A percentile compares a stretch with the other conserved stretches of the same genome.
Evolutionary conservation across 1,284 basidiomycete genomes (phyloP).

Genomic region (Rugosomyces carneus): DNA sequence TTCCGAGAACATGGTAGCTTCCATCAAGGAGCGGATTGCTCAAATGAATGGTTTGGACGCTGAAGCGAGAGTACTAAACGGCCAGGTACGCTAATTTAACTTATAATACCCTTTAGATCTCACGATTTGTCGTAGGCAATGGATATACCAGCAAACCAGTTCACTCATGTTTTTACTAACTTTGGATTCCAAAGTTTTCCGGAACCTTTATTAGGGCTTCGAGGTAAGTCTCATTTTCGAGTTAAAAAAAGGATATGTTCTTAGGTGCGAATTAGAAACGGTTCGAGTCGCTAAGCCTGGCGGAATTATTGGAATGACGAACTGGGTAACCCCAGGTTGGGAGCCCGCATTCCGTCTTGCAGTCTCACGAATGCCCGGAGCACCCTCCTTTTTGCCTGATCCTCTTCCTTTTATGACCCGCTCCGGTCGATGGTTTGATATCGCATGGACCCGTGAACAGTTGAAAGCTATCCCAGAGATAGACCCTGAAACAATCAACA

Average conservation of each 20-base stretch:
- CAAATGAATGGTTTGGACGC: constrained; percentile 1
- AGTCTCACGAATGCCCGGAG: constrained; percentile 1
- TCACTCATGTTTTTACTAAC: constrained; percentile 4
- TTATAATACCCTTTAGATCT: too few relatives aligned
- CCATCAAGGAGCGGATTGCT: neutral
- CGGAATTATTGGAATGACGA: constrained; percentile 1
- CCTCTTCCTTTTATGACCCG: constrained; percentile 5
- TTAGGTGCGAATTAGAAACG: neutral
- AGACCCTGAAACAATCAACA: neutral
- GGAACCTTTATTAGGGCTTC: neutral
- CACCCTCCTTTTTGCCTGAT: neutral
- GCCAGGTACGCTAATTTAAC: neutral
- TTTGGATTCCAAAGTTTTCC: constrained; percentile 7
- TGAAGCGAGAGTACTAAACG: neutral
- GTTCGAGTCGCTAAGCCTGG: constrained; percentile 4
- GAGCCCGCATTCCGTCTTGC: constrained; percentile 4
- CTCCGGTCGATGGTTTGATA: neutral
- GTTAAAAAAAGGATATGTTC: neutral
- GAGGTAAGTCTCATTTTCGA: neutral
- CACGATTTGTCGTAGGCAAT: neutral
- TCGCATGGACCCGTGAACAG: neutral
- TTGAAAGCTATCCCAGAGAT: neutral
- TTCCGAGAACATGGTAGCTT: neutral
- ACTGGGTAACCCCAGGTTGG: constrained; percentile 1
- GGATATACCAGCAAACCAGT: neutral